Evolutionary conservation across 2,329 filamentous ascomycete species (phyloP), one percentile per base, ranked within the genome.

Genomic region (Penicillium hesseltinei): DNA sequence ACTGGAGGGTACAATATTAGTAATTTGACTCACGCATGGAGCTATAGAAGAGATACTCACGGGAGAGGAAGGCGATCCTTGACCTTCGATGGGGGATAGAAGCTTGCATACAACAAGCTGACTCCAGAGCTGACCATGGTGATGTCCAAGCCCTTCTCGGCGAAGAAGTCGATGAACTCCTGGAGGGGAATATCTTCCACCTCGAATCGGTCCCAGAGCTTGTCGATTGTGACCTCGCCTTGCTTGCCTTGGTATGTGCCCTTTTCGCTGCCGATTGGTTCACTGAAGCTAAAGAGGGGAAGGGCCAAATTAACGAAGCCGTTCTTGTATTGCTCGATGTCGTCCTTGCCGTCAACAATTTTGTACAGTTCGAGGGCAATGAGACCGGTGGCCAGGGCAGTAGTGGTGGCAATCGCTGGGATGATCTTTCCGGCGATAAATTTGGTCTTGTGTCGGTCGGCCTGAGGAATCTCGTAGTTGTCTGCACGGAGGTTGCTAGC

Each of bases 361-460:
- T 99, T 99, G 87, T 91, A 97, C 47, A 97, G 80, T 80, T 99
- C 94, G 45, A 99, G 80, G 17, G 95, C 84, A 52, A 99, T 92
- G 45, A 99, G 82, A 57, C 94, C 94, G 3, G 94, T 99, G 13
- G 97, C 93, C 57, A 99, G 81, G 3, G 94, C 93, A 3, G 94
- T 99, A 0, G 94, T 97, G 3, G 94, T 99, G 44, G 94, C 94
- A 75, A 99, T 99, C 45, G 94, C 94, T 23, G 94, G 94, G 65
- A 99, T 99, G 67, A 99, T 99, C 84, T 99, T 99, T 74, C 94
- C 94, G 33, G 94, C 95, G 73, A 99, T 99, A 77, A 99, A 97
- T 81, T 99, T 99, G 61, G 93, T 99, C 87, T 94, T 96, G 83
- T 97, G 94, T 61, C 91, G 85, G 72, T 99, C 93, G 0, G 94